Evolutionary conservation across 257 asterid species (phyloP).

Genomic region (Solanum tarijense): DNA sequence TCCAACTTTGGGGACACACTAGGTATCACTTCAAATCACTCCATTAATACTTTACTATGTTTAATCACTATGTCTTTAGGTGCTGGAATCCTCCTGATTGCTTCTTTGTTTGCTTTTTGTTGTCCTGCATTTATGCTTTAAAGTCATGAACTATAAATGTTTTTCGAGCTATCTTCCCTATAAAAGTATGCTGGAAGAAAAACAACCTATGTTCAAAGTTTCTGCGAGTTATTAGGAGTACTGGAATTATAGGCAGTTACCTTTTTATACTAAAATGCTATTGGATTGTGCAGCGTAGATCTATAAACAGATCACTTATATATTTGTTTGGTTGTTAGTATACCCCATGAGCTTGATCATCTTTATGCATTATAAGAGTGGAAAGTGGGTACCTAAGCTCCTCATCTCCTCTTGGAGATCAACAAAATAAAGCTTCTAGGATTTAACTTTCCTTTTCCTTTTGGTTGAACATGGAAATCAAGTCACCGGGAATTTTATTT

Average conservation of each 20-base stretch:
- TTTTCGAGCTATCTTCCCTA: not conserved
- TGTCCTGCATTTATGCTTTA: not conserved
- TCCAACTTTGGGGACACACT: conserved; percentile 70
- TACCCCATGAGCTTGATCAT: not conserved
- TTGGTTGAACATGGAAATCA: not conserved
- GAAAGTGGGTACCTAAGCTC: not conserved
- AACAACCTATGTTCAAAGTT: not conserved
- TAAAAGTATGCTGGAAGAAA: not conserved
- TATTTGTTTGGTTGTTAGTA: not conserved
- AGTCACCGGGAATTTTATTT: not conserved
- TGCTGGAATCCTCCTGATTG: not conserved
- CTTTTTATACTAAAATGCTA: not conserved
- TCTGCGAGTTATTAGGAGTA: not conserved
- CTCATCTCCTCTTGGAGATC: not conserved
- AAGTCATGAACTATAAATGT: not conserved
- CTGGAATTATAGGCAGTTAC: not conserved
- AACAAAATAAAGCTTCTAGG: not conserved
- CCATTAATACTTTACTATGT: not conserved
- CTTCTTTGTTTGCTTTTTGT: not conserved
- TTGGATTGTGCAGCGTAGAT: not conserved
- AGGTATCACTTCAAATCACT: conserved; percentile 29
- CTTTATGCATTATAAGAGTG: not conserved
- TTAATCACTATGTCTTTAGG: not conserved
- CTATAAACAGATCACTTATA: not conserved
- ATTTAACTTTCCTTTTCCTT: not conserved